phyloP scores from a whole-genome alignment of 1,139 yeast genomes.

The Protomyces inundatus region DNA sequence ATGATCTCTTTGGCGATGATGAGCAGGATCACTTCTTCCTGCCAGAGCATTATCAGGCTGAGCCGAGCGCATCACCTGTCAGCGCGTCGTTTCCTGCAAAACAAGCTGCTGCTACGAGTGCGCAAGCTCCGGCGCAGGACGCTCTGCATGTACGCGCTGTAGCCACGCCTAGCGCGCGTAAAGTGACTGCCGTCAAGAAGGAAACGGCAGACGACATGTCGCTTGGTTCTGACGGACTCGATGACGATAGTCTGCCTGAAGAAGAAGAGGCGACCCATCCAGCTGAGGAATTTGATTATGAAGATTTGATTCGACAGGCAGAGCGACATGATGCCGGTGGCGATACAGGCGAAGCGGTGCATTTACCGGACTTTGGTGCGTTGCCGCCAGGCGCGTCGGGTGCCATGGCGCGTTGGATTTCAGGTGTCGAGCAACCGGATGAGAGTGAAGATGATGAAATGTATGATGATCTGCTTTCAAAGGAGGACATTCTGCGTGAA shows the following conservation, averaged over 20 bases:
- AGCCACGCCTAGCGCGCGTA: neutral
- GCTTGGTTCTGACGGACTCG: constrained; percentile 17
- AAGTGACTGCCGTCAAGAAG: neutral
- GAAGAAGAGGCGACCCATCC: constrained; percentile 39
- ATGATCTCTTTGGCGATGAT: constrained; percentile 19
- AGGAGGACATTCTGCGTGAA: constrained; percentile 36
- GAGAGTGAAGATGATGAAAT: constrained; percentile 39
- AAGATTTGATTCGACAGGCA: constrained; percentile 34
- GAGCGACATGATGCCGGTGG: constrained; percentile 32
- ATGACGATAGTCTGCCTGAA: constrained; percentile 39
- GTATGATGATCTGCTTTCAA: constrained; percentile 38
- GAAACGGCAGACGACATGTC: neutral
- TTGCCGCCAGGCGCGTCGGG: constrained; percentile 31
- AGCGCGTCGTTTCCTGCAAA: neutral
- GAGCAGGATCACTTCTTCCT: constrained; percentile 24
- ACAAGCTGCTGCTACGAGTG: neutral
- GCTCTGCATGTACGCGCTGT: neutral
- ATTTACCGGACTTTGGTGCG: constrained; percentile 20
- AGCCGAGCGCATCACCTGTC: neutral
- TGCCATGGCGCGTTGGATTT: constrained; percentile 32
- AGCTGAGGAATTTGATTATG: constrained; percentile 33
- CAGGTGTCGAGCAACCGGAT: constrained; percentile 34
- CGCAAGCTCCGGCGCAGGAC: neutral
- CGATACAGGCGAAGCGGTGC: constrained; percentile 2
- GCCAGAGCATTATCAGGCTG: constrained; percentile 16